phyloP scores from a whole-genome alignment of 2,329 filamentous ascomycete species.

The Arthrobotrys musiformis region DNA sequence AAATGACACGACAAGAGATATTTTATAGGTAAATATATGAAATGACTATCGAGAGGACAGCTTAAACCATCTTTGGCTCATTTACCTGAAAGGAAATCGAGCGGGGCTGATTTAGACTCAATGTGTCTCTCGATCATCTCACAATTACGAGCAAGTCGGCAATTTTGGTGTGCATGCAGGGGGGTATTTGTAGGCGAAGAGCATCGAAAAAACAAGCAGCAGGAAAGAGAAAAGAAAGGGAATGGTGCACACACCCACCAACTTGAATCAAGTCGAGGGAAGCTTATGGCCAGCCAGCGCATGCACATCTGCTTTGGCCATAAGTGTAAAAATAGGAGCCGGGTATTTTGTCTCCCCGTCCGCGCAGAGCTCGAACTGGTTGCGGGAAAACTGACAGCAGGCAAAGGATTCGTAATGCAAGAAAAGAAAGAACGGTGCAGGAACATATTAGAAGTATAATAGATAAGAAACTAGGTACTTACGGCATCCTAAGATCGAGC shows the following conservation, averaged over 20 bases:
- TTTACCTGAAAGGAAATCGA: constrained; percentile 37
- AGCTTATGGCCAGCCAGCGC: constrained; percentile 23
- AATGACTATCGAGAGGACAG: constrained; percentile 23
- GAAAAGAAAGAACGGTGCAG: constrained; percentile 6
- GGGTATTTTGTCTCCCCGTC: constrained; percentile 26
- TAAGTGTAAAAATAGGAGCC: constrained; percentile 50
- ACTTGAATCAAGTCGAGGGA: neutral
- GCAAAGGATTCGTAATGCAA: constrained; percentile 17
- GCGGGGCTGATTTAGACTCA: constrained; percentile 53
- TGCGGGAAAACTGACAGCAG: constrained; percentile 8
- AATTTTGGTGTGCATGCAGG: constrained; percentile 55
- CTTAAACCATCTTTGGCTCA: constrained; percentile 30
- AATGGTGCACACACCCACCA: constrained; percentile 25
- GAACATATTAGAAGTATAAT: neutral
- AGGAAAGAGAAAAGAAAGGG: constrained; percentile 12
- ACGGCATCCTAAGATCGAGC: constrained; percentile 53
- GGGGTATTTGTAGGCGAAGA: constrained; percentile 55
- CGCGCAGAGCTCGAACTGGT: constrained; percentile 18
- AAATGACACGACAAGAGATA: constrained; percentile 24
- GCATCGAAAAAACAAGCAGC: constrained; percentile 43
- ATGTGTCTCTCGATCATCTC: constrained; percentile 52
- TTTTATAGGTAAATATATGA: constrained; percentile 8
- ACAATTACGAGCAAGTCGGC: constrained; percentile 47
- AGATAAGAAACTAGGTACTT: constrained; percentile 34
- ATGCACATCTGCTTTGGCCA: constrained; percentile 38